Evolutionary conservation across 345 rosid species (phyloP).

Genomic region (Limnanthes douglasii): DNA sequence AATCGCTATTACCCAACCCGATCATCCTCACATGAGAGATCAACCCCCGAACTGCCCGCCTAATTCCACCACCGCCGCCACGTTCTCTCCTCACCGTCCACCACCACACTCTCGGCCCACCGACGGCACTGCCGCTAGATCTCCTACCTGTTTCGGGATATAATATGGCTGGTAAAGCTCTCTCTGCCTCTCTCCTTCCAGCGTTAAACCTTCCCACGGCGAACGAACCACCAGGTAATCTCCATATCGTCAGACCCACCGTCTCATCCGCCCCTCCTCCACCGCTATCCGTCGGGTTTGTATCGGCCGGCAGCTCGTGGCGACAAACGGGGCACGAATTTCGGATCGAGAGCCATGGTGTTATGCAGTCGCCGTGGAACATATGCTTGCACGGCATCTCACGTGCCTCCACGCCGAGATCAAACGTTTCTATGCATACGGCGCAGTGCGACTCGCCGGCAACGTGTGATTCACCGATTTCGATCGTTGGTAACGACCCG

Average conservation of each 20-base stretch:
- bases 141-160: constrained; percentile 38
- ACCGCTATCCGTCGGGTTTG: constrained; percentile 5
- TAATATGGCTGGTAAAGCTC: constrained; percentile 21
- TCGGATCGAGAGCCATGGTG: constrained; percentile 15
- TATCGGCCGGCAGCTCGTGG: constrained; percentile 12
- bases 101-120: constrained; percentile 22
- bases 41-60: constrained; percentile 32
- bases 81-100: constrained; percentile 10
- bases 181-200: constrained; percentile 13
- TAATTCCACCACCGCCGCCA: constrained; percentile 17
- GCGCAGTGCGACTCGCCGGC: constrained; percentile 12
- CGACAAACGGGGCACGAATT: constrained; percentile 21
- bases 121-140: constrained; percentile 15
- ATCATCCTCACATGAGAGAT: too few species aligned
- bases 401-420: constrained; percentile 10
- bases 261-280: constrained; percentile 9
- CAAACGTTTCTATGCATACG: constrained; percentile 16
- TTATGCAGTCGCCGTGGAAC: constrained; percentile 18
- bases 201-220: constrained; percentile 19
- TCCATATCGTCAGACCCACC: constrained; percentile 20
- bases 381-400: constrained; percentile 23
- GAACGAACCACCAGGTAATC: constrained; percentile 17
- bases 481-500: constrained; percentile 13
- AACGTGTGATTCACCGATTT: constrained; percentile 5
- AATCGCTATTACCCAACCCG: too few species aligned